phyloP scores from a whole-genome alignment of 129 eudicot species.

The Gnaphalium uliginosum region DNA sequence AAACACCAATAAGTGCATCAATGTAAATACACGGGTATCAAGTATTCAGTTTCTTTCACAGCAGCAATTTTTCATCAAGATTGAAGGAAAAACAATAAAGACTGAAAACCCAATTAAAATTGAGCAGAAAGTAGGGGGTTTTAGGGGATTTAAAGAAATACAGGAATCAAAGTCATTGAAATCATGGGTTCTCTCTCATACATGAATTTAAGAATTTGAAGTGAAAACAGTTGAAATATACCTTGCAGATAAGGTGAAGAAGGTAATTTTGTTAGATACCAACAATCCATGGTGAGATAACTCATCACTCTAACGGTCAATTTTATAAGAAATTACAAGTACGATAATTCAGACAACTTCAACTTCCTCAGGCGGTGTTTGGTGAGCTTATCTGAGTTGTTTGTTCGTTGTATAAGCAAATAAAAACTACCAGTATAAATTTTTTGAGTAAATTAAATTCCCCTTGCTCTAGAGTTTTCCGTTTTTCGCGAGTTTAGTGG shows the following conservation, averaged over 20 bases:
- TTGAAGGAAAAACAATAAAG: background rate
- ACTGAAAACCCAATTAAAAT: background rate
- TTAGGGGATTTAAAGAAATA: background rate
- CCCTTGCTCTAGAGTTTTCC: too few species aligned
- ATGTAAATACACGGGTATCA: too few species aligned
- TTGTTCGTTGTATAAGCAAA: too few species aligned
- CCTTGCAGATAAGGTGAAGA: constrained; percentile 32
- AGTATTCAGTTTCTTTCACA: too few species aligned
- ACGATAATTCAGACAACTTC: background rate
- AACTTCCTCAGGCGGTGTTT: too few species aligned
- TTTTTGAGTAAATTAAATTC: too few species aligned
- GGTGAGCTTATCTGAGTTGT: too few species aligned
- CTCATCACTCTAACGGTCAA: constrained; percentile 25
- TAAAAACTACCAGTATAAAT: too few species aligned
- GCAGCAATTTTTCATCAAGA: background rate
- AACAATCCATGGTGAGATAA: constrained; percentile 39
- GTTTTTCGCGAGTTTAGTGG: too few species aligned
- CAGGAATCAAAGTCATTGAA: background rate
- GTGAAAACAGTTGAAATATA: constrained; percentile 18
- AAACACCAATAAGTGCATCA: too few species aligned
- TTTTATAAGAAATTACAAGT: background rate
- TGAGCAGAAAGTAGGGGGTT: background rate
- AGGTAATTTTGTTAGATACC: constrained; percentile 26
- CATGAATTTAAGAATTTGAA: constrained; percentile 1
- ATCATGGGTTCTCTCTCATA: background rate